phyloP scores from a whole-genome alignment of 805 yeast species.

The Cyberlindnera euphorbiiphila region DNA sequence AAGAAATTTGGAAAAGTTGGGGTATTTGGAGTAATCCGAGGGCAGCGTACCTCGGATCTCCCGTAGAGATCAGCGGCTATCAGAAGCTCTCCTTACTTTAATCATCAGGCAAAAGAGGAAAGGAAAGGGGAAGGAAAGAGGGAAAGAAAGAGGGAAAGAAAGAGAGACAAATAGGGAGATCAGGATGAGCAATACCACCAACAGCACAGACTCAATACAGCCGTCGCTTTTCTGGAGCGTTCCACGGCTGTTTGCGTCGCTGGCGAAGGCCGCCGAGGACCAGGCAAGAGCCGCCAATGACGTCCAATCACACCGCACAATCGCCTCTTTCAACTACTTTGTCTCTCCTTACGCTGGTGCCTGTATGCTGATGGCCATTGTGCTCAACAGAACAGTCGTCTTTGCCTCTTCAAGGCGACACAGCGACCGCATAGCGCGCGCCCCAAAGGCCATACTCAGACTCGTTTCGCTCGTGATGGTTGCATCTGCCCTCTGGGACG shows the following conservation, averaged over 20 bases:
- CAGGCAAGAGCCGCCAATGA: conserved; percentile 11
- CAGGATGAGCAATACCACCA: no score
- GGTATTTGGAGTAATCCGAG: no score
- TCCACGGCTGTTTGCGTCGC: conserved; percentile 9
- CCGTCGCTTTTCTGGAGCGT: conserved; percentile 8
- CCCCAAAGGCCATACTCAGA: conserved; percentile 35
- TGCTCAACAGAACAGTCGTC: conserved; percentile 53
- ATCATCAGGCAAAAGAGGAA: no score
- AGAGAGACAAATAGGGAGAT: no score
- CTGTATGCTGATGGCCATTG: conserved; percentile 55
- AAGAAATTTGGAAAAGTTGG: no score
- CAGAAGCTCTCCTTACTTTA: no score
- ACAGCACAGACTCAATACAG: not conserved
- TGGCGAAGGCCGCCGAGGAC: conserved; percentile 14
- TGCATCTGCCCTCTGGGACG: conserved; percentile 21
- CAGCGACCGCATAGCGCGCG: conserved; percentile 17
- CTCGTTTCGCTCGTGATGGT: conserved; percentile 35
- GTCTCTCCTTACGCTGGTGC: conserved; percentile 46
- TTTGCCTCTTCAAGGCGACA: conserved; percentile 52
- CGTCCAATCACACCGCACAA: not conserved
- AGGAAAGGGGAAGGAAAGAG: no score
- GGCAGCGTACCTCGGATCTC: no score
- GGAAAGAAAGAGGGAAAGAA: not conserved
- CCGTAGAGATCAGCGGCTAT: no score
- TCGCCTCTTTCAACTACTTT: conserved; percentile 37